These are phyloP conservation scores for Phialemonium atrogriseum DNA, from an alignment of 2,329 filamentous ascomycete species.

Conservation along the genomic window DNA sequence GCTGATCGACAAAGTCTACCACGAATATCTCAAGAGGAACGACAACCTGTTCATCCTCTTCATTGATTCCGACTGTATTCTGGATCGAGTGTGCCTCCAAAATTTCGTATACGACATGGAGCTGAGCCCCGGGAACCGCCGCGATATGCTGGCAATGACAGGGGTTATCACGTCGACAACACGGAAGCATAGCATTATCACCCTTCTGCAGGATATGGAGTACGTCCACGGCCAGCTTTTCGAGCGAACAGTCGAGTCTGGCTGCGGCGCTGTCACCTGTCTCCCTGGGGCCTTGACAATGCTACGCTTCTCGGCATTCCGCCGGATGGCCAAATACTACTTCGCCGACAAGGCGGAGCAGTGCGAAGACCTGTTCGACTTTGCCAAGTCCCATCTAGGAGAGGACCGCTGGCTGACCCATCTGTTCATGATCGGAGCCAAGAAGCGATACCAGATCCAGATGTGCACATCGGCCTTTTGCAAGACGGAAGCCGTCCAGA, in stretches of 20 bases:
- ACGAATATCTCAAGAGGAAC: constrained; percentile 74
- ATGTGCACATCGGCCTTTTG: constrained; percentile 98
- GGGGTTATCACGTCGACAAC: constrained; percentile 95
- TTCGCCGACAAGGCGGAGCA: constrained; percentile 96
- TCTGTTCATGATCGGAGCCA: constrained; percentile 96
- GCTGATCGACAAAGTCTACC: constrained; percentile 88
- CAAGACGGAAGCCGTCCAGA: constrained; percentile 95
- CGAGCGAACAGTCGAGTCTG: constrained; percentile 90
- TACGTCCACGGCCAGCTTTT: constrained; percentile 96
- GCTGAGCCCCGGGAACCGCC: constrained; percentile 82
- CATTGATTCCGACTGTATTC: constrained; percentile 94
- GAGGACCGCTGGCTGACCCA: constrained; percentile 97
- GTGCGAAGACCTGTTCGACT: constrained; percentile 93
- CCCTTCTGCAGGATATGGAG: constrained; percentile 93
- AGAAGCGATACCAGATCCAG: constrained; percentile 89
- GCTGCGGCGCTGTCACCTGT: constrained; percentile 89
- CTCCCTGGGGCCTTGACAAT: constrained; percentile 93
- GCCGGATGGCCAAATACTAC: constrained; percentile 96
- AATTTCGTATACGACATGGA: constrained; percentile 99
- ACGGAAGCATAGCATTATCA: constrained; percentile 79
- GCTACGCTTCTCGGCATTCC: constrained; percentile 90
- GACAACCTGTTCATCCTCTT: constrained; percentile 94
- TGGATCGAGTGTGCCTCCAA: constrained; percentile 85
- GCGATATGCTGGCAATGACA: constrained; percentile 95
- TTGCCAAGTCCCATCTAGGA: constrained; percentile 88